Conservation (phyloP, 306 rosid genomes). For the Ormosia semicastrata region DNA sequence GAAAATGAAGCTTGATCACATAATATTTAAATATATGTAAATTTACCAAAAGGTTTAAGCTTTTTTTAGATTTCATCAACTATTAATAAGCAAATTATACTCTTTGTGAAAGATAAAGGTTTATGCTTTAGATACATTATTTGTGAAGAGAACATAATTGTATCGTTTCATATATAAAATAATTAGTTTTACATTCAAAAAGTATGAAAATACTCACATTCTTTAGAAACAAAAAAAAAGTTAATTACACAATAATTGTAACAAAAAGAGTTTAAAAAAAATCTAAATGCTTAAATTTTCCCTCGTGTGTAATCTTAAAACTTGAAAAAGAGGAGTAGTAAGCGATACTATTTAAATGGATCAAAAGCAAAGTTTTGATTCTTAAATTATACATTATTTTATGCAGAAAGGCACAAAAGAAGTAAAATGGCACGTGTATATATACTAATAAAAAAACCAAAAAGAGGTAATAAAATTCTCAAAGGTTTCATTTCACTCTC, state of each 20-base stretch:
- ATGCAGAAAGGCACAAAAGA: conserved; percentile 19
- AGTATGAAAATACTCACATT: too few relatives aligned
- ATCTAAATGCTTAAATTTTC: neutral
- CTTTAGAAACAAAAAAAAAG: too few relatives aligned
- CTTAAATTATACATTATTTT: conserved; percentile 8
- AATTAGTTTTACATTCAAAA: too few relatives aligned
- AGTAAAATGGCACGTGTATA: conserved; percentile 25
- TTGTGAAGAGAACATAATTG: too few relatives aligned
- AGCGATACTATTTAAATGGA: conserved; percentile 13
- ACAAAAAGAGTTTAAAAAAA: neutral
- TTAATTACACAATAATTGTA: neutral
- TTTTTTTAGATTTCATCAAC: too few relatives aligned
- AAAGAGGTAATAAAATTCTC: conserved; percentile 3
- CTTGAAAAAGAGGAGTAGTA: neutral
- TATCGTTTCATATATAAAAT: too few relatives aligned
- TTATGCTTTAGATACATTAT: too few relatives aligned
- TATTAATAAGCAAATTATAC: too few relatives aligned
- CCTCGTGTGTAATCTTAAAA: neutral
- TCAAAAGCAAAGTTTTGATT: conserved; percentile 29
- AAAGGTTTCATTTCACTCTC: neutral
- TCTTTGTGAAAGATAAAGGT: too few relatives aligned
- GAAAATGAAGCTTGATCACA: neutral
- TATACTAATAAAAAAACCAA: neutral
- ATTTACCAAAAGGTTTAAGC: too few relatives aligned
- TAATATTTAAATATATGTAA: neutral